Evolutionary conservation across 768 basidiomycete genomes (phyloP).

Genomic region (Amanita muscaria): DNA sequence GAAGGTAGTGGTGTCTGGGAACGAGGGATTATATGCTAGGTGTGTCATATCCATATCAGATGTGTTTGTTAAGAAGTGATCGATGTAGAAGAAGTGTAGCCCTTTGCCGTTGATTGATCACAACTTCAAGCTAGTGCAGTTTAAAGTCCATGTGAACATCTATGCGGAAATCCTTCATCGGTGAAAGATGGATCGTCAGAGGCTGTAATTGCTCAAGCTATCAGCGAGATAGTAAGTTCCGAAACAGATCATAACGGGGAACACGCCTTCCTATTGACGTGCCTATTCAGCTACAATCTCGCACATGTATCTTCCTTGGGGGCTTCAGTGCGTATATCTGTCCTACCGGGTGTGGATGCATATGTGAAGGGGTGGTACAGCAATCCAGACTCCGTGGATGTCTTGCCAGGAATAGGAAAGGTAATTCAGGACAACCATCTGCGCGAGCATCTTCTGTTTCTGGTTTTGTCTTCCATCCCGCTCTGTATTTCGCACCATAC

Average conservation of each 20-base stretch:
- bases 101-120: conserved; percentile 24
- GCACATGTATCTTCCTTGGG: conserved; percentile 61
- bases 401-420: neutral
- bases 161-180: conserved; percentile 72
- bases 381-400: neutral
- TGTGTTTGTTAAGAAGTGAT: conserved; percentile 9
- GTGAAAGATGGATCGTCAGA: conserved; percentile 65
- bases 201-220: conserved; percentile 63
- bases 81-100: conserved; percentile 10
- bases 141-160: conserved; percentile 46
- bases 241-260: neutral
- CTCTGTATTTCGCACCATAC: neutral
- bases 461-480: neutral
- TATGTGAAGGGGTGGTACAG: conserved; percentile 31
- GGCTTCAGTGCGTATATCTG: conserved; percentile 42
- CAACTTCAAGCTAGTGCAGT: conserved; percentile 33
- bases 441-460: conserved; percentile 1
- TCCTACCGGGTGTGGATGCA: conserved; percentile 63
- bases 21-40: conserved; percentile 2
- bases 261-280: conserved; percentile 25
- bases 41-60: conserved; percentile 2
- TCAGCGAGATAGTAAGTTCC: conserved; percentile 23
- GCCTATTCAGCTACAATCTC: conserved; percentile 53
- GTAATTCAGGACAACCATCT: neutral
- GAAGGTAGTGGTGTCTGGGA: conserved; percentile 1